A percentile compares a stretch with the other conserved stretches of the same genome.
Conservation (phyloP, 1,284 basidiomycete genomes). For the Leccinum holopus region DNA sequence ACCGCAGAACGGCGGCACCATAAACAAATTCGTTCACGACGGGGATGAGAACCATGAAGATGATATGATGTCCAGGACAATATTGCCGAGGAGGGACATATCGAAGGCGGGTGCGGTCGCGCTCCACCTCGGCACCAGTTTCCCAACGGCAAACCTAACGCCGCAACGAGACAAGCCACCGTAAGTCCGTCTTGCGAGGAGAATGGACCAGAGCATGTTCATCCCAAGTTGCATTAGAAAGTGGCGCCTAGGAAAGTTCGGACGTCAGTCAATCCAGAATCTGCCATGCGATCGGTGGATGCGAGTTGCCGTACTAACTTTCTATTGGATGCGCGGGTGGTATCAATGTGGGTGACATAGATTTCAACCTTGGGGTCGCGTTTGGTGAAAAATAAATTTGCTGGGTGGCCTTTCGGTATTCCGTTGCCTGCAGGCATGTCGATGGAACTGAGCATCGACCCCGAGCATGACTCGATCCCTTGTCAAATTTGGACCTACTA, state of each 20-base stretch:
- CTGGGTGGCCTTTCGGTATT: slow-evolving; percentile 30
- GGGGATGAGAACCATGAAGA: slow-evolving; percentile 26
- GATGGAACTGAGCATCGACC: not conserved
- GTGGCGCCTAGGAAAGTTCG: slow-evolving; percentile 19
- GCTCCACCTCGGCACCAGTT: slow-evolving; percentile 16
- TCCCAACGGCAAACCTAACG: slow-evolving; percentile 26
- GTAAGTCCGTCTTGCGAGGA: slow-evolving; percentile 25
- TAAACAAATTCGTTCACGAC: slow-evolving; percentile 25
- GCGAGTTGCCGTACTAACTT: slow-evolving; percentile 23
- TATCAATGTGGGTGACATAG: slow-evolving; percentile 33
- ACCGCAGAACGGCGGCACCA: slow-evolving; percentile 23
- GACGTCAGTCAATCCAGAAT: slow-evolving; percentile 7
- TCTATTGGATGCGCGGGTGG: slow-evolving; percentile 17
- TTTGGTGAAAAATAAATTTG: slow-evolving; percentile 19
- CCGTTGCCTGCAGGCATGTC: slow-evolving; percentile 27
- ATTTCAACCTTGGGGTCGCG: slow-evolving; percentile 25
- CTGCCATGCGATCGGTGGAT: not conserved
- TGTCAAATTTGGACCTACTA: too few relatives aligned
- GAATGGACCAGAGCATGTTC: slow-evolving; percentile 27
- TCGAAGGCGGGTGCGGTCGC: slow-evolving; percentile 18
- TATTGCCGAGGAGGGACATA: slow-evolving; percentile 26
- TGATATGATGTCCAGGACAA: slow-evolving; percentile 29
- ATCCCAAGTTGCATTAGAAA: slow-evolving; percentile 28
- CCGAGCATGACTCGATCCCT: too few relatives aligned
- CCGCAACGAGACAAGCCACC: slow-evolving; percentile 31